These are phyloP conservation scores for Colletotrichum magnum DNA, from an alignment of 2,329 filamentous ascomycete genomes.

Conservation along the genomic window DNA sequence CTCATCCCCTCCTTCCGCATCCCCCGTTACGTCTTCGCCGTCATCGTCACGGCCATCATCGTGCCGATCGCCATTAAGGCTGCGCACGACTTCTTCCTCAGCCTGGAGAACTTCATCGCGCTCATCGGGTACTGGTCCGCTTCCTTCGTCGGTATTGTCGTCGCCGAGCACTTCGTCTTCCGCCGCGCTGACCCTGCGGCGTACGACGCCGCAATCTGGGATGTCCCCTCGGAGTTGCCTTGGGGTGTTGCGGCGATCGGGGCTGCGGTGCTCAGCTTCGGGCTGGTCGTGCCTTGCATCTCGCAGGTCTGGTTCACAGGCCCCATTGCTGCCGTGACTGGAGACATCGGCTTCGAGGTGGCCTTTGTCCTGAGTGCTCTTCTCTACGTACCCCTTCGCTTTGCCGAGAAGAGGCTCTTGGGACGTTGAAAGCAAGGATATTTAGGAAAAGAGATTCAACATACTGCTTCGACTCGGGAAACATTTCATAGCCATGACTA, in stretches of 20 bases:
- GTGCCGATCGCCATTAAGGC: constrained; percentile 58
- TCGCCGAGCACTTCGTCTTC: constrained; percentile 60
- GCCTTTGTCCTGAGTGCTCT: constrained; percentile 67
- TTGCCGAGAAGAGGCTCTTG: constrained; percentile 56
- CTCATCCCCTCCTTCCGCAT: constrained; percentile 53
- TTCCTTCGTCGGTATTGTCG: constrained; percentile 56
- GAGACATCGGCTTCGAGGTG: constrained; percentile 77
- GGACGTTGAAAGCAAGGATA: constrained; percentile 3
- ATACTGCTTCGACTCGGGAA: no score
- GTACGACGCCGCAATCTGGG: constrained; percentile 61
- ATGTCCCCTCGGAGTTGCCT: constrained; percentile 57
- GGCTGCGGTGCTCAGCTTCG: constrained; percentile 59
- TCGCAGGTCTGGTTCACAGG: constrained; percentile 73
- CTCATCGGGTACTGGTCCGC: constrained; percentile 63
- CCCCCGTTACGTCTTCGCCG: constrained; percentile 57
- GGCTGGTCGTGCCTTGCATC: constrained; percentile 70
- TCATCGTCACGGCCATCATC: constrained; percentile 56
- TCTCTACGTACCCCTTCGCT: constrained; percentile 63
- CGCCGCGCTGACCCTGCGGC: constrained; percentile 55
- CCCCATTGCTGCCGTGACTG: constrained; percentile 71
- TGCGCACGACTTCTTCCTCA: constrained; percentile 55
- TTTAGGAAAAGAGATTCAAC: background rate
- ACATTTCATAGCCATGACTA: no score
- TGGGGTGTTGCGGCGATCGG: constrained; percentile 58
- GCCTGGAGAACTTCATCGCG: constrained; percentile 60